phyloP scores from a whole-genome alignment of 208 protist genomes.

The Tritrichomonas foetus region DNA sequence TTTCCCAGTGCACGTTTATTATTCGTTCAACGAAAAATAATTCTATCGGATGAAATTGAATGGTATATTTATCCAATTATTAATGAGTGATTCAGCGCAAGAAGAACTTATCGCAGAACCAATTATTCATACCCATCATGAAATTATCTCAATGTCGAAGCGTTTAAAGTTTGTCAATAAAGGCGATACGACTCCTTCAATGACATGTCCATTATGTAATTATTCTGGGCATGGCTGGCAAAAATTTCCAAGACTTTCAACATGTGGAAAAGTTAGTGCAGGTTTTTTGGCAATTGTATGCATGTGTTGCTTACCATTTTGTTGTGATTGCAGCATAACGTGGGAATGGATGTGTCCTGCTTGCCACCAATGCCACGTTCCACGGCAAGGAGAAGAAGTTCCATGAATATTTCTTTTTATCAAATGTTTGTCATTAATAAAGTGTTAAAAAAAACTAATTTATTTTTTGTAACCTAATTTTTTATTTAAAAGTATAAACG shows the following conservation, averaged over 20 bases:
- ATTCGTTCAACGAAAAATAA: no score
- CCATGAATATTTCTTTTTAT: neutral
- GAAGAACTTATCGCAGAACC: neutral
- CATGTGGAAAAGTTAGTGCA: neutral
- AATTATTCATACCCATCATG: neutral
- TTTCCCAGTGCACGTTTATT: no score
- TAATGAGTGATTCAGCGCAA: no score
- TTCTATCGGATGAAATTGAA: no score
- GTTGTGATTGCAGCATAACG: slow-evolving; percentile 30
- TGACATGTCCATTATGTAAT: neutral
- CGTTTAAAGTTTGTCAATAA: neutral
- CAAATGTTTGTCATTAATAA: no score
- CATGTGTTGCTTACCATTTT: slow-evolving; percentile 23
- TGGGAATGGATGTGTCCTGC: slow-evolving; percentile 34
- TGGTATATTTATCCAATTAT: no score
- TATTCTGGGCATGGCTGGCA: neutral
- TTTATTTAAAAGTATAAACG: no score
- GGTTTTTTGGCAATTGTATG: neutral
- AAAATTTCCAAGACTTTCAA: slow-evolving; percentile 33
- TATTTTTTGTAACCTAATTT: no score
- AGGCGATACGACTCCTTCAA: neutral
- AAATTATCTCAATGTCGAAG: neutral
- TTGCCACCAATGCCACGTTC: neutral
- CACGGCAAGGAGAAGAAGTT: neutral
- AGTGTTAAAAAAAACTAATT: no score